Conservation (phyloP, 306 rosid species). For the Lablab purpureus region DNA sequence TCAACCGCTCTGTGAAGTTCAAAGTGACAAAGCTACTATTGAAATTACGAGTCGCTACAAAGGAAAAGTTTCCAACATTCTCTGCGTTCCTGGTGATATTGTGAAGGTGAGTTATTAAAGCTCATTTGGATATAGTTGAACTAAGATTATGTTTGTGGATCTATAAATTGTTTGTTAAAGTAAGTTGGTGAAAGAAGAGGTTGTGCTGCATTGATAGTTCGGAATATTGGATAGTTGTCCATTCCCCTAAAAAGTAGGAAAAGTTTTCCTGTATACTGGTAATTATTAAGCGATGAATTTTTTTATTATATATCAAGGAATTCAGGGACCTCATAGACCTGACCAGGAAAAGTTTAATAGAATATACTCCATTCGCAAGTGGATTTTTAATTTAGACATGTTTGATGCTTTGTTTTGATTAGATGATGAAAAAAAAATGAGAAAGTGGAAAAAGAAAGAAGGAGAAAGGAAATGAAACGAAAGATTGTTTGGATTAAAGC, state of each 20-base stretch:
- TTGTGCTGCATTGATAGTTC: background rate
- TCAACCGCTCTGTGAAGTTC: constrained; percentile 96
- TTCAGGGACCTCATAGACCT: constrained; percentile 16
- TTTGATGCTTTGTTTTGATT: background rate
- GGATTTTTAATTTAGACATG: constrained; percentile 7
- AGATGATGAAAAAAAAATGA: too few relatives aligned
- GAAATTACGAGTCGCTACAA: constrained; percentile 95
- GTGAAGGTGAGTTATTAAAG: constrained; percentile 69
- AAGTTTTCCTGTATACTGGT: background rate
- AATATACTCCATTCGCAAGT: background rate
- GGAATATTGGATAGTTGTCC: background rate
- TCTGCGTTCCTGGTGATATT: constrained; percentile 80
- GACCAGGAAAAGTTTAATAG: constrained; percentile 1
- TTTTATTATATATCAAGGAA: background rate
- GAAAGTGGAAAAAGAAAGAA: too few relatives aligned
- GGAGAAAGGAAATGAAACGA: too few relatives aligned
- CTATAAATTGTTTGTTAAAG: constrained; percentile 20
- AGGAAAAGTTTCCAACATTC: constrained; percentile 75
- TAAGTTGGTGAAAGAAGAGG: constrained; percentile 1
- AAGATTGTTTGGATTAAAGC: too few relatives aligned
- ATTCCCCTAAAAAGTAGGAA: background rate
- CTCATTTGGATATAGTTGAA: background rate
- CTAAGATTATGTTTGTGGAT: background rate
- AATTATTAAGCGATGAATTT: background rate
- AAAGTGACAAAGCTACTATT: constrained; percentile 98